These are phyloP conservation scores for Colletotrichum karsti DNA, from an alignment of 2,329 filamentous ascomycete species.

Conservation along the genomic window DNA sequence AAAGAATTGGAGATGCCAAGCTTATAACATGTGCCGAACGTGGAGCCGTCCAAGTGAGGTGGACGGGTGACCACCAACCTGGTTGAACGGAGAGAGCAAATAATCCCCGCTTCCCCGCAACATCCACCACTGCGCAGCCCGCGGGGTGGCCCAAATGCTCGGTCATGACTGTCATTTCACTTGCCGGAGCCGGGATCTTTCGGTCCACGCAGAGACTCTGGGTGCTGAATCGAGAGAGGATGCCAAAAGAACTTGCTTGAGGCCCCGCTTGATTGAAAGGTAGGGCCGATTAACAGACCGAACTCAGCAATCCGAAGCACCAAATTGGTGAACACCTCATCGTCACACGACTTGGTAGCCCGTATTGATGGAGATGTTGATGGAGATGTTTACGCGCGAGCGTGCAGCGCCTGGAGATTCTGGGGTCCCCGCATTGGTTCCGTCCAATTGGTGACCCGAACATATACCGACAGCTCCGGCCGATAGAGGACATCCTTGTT, in stretches of 20 bases:
- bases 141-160: too few relatives aligned
- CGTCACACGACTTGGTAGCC: background rate
- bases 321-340: background rate
- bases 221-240: background rate
- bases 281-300: conserved; percentile 18
- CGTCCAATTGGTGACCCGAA: conserved; percentile 6
- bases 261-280: background rate
- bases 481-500: background rate
- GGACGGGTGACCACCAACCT: conserved; percentile 25
- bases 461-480: background rate
- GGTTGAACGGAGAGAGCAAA: background rate
- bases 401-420: background rate
- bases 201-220: too few relatives aligned
- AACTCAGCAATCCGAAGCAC: background rate
- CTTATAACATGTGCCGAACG: conserved; percentile 14
- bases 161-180: background rate
- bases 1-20: background rate
- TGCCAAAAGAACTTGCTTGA: background rate
- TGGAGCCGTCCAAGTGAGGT: background rate
- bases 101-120: conserved; percentile 8
- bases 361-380: too few relatives aligned
- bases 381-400: background rate
- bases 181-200: background rate
- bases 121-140: conserved; percentile 1
- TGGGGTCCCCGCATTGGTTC: conserved; percentile 18